A percentile compares a stretch with the other conserved stretches of the same genome.
Evolutionary conservation across 2,329 filamentous ascomycete species (phyloP).

Genomic region (Esteya vermicola): DNA sequence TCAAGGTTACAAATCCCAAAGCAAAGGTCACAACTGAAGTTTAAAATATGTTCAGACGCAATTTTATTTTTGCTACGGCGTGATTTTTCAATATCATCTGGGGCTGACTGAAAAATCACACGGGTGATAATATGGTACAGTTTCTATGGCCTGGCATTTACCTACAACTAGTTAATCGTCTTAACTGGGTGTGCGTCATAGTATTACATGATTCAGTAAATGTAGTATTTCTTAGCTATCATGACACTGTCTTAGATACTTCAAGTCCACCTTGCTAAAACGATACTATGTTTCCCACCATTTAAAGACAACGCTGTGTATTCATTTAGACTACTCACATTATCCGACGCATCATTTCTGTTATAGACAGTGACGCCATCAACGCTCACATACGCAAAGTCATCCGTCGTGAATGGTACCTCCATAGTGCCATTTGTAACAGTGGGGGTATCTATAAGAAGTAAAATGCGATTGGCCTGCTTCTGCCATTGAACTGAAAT

Average conservation of each 20-base stretch:
- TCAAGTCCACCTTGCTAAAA: too few species aligned
- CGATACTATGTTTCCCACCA: conserved; percentile 3
- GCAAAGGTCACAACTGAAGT: conserved; percentile 96
- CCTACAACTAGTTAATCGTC: too few species aligned
- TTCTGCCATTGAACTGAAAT: conserved; percentile 24
- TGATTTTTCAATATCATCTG: too few species aligned
- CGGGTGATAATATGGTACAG: too few species aligned
- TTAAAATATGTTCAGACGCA: conserved; percentile 27
- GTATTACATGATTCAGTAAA: too few species aligned
- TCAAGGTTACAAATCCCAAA: conserved; percentile 99
- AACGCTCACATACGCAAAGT: conserved; percentile 5
- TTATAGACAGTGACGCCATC: conserved; percentile 11
- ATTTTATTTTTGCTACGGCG: conserved; percentile 2
- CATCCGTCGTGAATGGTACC: conserved; percentile 10
- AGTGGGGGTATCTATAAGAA: conserved; percentile 18
- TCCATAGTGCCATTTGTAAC: conserved; percentile 16
- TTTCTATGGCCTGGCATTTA: too few species aligned
- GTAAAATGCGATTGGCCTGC: conserved; percentile 8
- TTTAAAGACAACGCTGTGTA: conserved; percentile 5
- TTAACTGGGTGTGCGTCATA: too few species aligned
- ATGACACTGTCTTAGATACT: too few species aligned
- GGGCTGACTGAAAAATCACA: too few species aligned
- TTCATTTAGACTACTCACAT: conserved; percentile 13
- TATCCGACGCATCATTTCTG: conserved; percentile 8
- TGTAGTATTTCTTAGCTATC: too few species aligned